Evolutionary conservation across 2,329 filamentous ascomycete species (phyloP).

Genomic region (Fusarium sp.): DNA sequence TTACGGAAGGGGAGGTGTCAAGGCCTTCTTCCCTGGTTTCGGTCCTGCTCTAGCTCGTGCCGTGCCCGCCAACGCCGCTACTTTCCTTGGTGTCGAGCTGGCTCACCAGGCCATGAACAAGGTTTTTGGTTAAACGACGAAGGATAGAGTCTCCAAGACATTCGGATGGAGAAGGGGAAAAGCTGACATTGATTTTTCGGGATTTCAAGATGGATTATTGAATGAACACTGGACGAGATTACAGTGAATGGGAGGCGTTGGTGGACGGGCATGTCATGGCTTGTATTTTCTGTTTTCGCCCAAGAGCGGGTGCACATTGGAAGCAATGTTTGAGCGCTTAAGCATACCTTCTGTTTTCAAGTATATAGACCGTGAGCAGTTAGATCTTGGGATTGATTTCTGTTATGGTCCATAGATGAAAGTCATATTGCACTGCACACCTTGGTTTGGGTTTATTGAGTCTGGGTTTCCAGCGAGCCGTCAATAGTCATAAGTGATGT

Average conservation of each 20-base stretch:
- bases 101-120: slow-evolving; percentile 86
- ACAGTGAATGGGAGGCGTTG: slow-evolving; percentile 35
- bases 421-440: neutral
- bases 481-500: neutral
- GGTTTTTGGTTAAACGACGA: slow-evolving; percentile 65
- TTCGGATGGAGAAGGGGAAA: slow-evolving; percentile 13
- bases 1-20: slow-evolving; percentile 85
- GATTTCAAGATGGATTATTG: slow-evolving; percentile 8
- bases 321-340: slow-evolving; percentile 28
- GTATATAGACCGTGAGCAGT: slow-evolving; percentile 22
- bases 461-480: neutral
- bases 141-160: neutral
- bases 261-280: slow-evolving; percentile 26
- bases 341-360: slow-evolving; percentile 28
- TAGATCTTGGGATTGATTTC: slow-evolving; percentile 13
- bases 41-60: slow-evolving; percentile 92
- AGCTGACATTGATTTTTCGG: slow-evolving; percentile 24
- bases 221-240: slow-evolving; percentile 3
- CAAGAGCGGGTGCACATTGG: slow-evolving; percentile 12
- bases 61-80: slow-evolving; percentile 95
- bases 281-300: slow-evolving; percentile 19
- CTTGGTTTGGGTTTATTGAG: neutral
- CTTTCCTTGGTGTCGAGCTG: slow-evolving; percentile 87
- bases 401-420: slow-evolving; percentile 21
- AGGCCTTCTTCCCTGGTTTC: slow-evolving; percentile 97